Conservation (phyloP, 148 eudicot genomes). For the Bassia scoparia region DNA sequence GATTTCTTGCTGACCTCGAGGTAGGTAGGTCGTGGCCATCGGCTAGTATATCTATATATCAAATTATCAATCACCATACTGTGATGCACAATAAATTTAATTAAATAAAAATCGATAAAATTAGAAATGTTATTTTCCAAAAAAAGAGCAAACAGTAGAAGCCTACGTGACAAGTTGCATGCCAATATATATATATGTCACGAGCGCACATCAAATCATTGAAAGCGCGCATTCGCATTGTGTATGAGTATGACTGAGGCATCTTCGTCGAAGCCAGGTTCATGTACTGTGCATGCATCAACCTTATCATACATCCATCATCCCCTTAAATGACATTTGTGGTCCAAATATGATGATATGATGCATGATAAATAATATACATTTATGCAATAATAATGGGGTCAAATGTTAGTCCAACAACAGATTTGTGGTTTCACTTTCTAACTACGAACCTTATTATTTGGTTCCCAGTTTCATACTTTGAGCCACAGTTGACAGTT, state of each 20-base stretch:
- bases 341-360: conserved; percentile 24
- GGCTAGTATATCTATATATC: too few species aligned
- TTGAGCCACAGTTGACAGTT: background rate
- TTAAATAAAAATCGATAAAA: too few species aligned
- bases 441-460: too few species aligned
- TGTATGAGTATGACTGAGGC: too few species aligned
- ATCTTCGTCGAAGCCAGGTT: conserved; percentile 7
- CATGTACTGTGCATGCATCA: conserved; percentile 22
- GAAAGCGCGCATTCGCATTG: too few species aligned
- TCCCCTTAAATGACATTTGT: conserved; percentile 8
- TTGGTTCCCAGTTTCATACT: conserved; percentile 6
- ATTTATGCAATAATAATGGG: conserved; percentile 19
- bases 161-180: too few species aligned
- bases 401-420: conserved; percentile 3
- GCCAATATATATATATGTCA: background rate
- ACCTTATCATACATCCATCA: conserved; percentile 21
- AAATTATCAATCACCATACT: too few species aligned
- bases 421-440: conserved; percentile 6
- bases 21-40: too few species aligned
- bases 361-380: conserved; percentile 21
- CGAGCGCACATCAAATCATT: conserved; percentile 13
- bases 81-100: too few species aligned
- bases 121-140: too few species aligned
- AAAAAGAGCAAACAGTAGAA: too few species aligned
- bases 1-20: too few species aligned